Conservation (phyloP, 192 early-diverging fungal genomes). For the Coemansia sp. region DNA sequence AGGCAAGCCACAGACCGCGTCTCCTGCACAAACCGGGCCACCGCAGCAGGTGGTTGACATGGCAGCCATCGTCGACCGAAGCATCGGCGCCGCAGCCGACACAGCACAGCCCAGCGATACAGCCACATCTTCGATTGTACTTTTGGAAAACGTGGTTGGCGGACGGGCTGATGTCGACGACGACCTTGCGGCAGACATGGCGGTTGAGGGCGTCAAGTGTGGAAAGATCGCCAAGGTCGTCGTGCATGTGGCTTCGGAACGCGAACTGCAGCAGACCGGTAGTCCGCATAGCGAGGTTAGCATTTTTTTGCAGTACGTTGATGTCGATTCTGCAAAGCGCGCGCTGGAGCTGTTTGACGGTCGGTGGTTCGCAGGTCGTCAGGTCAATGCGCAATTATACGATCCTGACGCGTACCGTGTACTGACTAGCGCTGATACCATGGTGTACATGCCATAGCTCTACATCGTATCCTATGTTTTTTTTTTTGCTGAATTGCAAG, state of each 20-base stretch:
- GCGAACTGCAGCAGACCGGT: constrained; percentile 16
- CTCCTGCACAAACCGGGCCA: constrained; percentile 14
- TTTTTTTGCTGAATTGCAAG: too few relatives aligned
- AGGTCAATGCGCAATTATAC: constrained; percentile 64
- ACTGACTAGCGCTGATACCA: constrained; percentile 51
- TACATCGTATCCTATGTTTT: background rate
- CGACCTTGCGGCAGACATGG: constrained; percentile 79
- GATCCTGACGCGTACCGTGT: constrained; percentile 59
- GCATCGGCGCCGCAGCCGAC: constrained; percentile 14
- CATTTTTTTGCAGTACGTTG: constrained; percentile 76
- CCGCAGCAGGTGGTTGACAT: constrained; percentile 47
- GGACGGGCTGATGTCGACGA: constrained; percentile 76
- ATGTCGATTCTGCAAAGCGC: constrained; percentile 35
- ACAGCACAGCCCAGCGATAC: background rate
- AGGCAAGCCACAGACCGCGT: background rate
- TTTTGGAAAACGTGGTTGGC: constrained; percentile 72
- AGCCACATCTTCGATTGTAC: constrained; percentile 55
- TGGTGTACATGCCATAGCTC: constrained; percentile 44
- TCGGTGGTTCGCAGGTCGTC: constrained; percentile 83
- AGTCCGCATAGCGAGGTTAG: constrained; percentile 55
- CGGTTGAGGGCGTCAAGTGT: constrained; percentile 80
- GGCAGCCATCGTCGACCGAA: constrained; percentile 40
- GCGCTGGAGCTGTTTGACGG: constrained; percentile 72
- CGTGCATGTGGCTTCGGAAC: constrained; percentile 57
- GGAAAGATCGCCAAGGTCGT: constrained; percentile 70